phyloP scores from a whole-genome alignment of 495 filamentous ascomycete genomes.

The Penicillium odoratum region DNA sequence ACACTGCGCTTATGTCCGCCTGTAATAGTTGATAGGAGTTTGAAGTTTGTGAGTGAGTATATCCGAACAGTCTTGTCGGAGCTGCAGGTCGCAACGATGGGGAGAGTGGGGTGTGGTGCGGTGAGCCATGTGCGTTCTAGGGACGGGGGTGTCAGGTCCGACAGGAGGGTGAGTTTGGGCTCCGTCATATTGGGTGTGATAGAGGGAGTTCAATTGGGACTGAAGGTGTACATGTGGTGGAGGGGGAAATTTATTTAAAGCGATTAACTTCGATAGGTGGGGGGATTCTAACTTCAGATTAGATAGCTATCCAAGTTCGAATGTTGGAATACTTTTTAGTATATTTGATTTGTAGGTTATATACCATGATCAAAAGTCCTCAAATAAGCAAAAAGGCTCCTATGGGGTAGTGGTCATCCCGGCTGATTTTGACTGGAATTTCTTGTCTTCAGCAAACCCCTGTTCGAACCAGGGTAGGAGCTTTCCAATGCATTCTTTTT shows the following conservation, averaged over 20 bases:
- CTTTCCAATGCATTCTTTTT: neutral
- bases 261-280: conserved; percentile 8
- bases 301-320: conserved; percentile 3
- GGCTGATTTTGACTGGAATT: neutral
- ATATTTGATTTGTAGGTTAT: neutral
- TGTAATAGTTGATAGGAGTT: conserved; percentile 71
- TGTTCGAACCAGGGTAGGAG: conserved; percentile 1
- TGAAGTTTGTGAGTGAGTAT: conserved; percentile 80
- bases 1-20: conserved; percentile 90
- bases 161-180: conserved; percentile 26
- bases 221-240: conserved; percentile 2
- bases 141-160: conserved; percentile 58
- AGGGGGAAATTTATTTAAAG: conserved; percentile 14
- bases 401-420: conserved; percentile 1
- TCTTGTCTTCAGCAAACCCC: neutral
- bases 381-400: neutral
- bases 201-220: neutral
- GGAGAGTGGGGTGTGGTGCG: conserved; percentile 80
- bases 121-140: conserved; percentile 81
- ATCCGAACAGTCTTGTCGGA: conserved; percentile 81
- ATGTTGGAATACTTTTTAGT: too few relatives aligned
- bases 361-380: neutral
- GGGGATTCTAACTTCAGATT: conserved; percentile 2
- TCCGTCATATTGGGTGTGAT: conserved; percentile 6
- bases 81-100: conserved; percentile 85